These are phyloP conservation scores for Cadophora sp. DNA, from an alignment of 2,329 filamentous ascomycete genomes.

Conservation along the genomic window DNA sequence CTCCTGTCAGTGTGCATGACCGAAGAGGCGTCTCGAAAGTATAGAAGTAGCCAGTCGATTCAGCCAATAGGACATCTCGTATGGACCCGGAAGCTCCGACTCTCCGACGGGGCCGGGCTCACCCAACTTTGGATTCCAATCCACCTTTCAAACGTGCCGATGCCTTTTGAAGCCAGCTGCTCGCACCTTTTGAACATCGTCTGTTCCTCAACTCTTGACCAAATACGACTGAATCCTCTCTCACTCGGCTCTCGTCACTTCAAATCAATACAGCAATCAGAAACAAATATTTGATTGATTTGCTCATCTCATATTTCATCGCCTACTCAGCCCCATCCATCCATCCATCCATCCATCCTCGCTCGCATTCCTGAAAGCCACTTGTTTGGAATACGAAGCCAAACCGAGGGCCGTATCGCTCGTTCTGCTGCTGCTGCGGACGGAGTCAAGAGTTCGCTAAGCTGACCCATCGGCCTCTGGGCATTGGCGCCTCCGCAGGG, in stretches of 20 bases:
- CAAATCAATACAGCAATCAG: background rate
- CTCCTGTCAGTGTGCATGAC: background rate
- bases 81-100: background rate
- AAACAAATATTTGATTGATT: background rate
- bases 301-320: background rate
- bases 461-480: slow-evolving; percentile 15
- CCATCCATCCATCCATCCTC: background rate
- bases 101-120: slow-evolving; percentile 10
- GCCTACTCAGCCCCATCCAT: background rate
- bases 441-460: slow-evolving; percentile 15
- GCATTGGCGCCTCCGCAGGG: slow-evolving; percentile 27
- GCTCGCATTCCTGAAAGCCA: background rate
- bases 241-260: background rate
- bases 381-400: background rate
- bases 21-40: background rate
- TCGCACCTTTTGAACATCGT: background rate
- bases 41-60: background rate
- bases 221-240: background rate
- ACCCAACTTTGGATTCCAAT: background rate
- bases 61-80: background rate
- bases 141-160: background rate
- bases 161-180: slow-evolving; percentile 5
- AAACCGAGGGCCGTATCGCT: background rate
- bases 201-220: too few species aligned
- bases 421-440: slow-evolving; percentile 9